Percentiles rank a stretch among this genome's conserved stretches.
Conservation (phyloP, 106 monocot genomes). For the Dendrobium nobile region DNA sequence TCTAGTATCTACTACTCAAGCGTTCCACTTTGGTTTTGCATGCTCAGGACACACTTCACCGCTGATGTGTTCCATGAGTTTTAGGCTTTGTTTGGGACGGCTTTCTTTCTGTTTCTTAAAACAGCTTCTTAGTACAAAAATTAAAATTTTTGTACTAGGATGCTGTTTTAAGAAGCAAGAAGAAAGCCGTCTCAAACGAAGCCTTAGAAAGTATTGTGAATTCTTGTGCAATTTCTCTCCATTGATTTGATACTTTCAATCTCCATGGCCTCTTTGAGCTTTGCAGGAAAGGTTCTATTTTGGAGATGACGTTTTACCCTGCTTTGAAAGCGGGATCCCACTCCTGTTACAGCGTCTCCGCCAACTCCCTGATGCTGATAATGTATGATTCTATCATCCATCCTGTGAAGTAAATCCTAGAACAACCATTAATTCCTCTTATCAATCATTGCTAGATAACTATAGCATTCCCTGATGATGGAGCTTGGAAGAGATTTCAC, state of each 20-base stretch:
- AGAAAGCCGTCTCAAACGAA: too few species aligned
- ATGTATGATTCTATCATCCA: constrained; percentile 27
- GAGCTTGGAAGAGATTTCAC: constrained; percentile 99
- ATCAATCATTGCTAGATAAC: constrained; percentile 42
- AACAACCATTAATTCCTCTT: background rate
- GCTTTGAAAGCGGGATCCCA: constrained; percentile 95
- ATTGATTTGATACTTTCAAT: background rate
- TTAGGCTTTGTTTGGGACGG: background rate
- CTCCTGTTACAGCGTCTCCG: constrained; percentile 70
- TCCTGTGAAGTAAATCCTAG: background rate
- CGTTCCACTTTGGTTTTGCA: background rate
- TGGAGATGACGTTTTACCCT: constrained; percentile 93
- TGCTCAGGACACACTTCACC: background rate
- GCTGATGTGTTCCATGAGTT: background rate
- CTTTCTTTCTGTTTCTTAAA: too few species aligned
- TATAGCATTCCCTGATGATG: constrained; percentile 98
- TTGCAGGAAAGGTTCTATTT: constrained; percentile 96
- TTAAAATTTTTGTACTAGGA: too few species aligned
- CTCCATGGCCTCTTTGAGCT: constrained; percentile 8
- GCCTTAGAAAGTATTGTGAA: background rate
- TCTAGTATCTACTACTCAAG: background rate
- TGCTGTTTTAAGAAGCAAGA: too few species aligned
- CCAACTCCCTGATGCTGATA: constrained; percentile 77
- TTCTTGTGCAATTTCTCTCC: background rate
- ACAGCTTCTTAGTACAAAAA: too few species aligned